A percentile compares a stretch with the other conserved stretches of the same genome.
Evolutionary conservation across 768 basidiomycete species (phyloP).

Genomic region (Trametes cubensis): DNA sequence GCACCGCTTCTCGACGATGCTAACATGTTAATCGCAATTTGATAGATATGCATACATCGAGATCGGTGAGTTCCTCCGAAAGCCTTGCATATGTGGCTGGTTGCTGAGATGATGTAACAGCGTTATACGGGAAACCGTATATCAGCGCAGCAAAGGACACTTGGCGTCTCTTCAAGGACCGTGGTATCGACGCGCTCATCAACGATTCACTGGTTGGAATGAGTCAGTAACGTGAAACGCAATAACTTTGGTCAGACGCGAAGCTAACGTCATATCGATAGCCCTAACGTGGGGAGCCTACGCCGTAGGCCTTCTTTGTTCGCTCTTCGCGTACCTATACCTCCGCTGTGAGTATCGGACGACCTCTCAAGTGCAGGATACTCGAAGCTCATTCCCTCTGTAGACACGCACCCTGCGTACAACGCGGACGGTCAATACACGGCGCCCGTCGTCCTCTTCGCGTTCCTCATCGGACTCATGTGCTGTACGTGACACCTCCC

Average conservation of each 20-base stretch:
- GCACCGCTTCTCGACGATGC: background rate
- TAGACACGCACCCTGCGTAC: constrained; percentile 76
- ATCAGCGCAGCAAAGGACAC: constrained; percentile 82
- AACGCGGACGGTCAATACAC: constrained; percentile 77
- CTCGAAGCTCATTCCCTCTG: constrained; percentile 7
- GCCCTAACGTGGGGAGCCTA: constrained; percentile 84
- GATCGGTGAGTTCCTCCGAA: constrained; percentile 53
- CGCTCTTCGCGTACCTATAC: constrained; percentile 78
- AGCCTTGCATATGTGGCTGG: too few species aligned
- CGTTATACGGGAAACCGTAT: constrained; percentile 84
- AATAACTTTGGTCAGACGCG: background rate
- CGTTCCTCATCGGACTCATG: constrained; percentile 77
- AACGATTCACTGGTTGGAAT: constrained; percentile 84
- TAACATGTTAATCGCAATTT: background rate
- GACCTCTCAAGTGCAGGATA: constrained; percentile 1
- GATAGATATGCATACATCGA: constrained; percentile 79
- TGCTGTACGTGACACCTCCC: constrained; percentile 49
- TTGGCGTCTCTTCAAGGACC: constrained; percentile 74
- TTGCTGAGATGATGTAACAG: constrained; percentile 36
- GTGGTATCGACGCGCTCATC: constrained; percentile 80
- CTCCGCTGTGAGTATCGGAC: constrained; percentile 56
- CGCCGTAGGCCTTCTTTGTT: constrained; percentile 69
- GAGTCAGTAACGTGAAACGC: constrained; percentile 47
- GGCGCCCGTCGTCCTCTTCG: constrained; percentile 73
- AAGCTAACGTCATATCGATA: constrained; percentile 31